Evolutionary conservation across 495 filamentous ascomycete species (phyloP), one percentile per base, ranked within the genome.

Genomic region (Stereocaulon alpinum): DNA sequence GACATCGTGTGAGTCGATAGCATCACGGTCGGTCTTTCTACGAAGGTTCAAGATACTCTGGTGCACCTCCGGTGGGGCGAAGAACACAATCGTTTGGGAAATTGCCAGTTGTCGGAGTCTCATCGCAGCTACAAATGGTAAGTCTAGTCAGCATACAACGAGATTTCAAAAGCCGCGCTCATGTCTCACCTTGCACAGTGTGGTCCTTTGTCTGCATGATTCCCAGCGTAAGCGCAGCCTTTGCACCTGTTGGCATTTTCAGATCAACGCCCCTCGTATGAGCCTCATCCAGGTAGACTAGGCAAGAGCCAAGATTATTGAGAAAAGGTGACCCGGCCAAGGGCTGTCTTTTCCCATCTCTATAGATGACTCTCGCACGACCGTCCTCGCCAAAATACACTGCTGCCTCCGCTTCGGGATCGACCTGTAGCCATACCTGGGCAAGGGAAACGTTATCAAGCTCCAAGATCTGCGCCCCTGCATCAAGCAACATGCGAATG

Each of bases 191-290:
- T 81, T 93, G 88, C 0, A 89, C 84, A 2, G 87, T 68, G 43
- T 78, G 76, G 52, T 91, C 86, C 66, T 91, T 91, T 0, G 85
- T 85, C 6, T 87, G 68, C n/a, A 74, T 71, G 0, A 82, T 75
- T 0, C 87, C 86, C 0, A 92, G 72, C 0, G 85, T 91, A 6
- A 93, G 79, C 4, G 84, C 84, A 3, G 84, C 88, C 14, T 80
- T 70, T 58, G 81, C 83, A 14, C 73, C 17, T 0, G 56, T 56
- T 0, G 88, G 87, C 4, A 93, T 64, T 62, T 77, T 83, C 10
- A 93, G 64, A 64, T 92, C 87, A 1, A 81, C 87, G 0, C 88
- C 88, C 63, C 88, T 70, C 0, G 88, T 90, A 62, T 93, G 88
- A 0, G 80, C 80, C 61, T 93, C 82, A 51, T 91, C 88, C 2